These are phyloP conservation scores for Anthostomella pinea DNA, from an alignment of 2,329 filamentous ascomycete genomes.

Conservation along the genomic window DNA sequence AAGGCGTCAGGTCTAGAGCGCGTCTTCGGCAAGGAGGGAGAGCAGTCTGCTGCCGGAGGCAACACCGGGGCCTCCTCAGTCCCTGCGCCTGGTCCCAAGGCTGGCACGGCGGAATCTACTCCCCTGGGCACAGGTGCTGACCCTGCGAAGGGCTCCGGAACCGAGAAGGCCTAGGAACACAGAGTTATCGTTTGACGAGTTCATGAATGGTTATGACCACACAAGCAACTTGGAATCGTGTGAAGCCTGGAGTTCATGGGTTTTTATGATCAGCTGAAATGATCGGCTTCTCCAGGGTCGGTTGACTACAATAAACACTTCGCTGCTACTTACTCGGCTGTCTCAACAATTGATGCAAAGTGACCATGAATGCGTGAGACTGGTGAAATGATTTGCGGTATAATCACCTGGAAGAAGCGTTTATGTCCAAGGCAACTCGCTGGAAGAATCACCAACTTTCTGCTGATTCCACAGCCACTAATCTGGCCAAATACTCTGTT, in stretches of 20 bases:
- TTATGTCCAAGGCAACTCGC: no score
- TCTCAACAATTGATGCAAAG: no score
- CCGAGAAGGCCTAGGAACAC: slow-evolving; percentile 19
- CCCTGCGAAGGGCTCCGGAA: slow-evolving; percentile 24
- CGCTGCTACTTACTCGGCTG: no score
- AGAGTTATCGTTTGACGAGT: slow-evolving; percentile 3
- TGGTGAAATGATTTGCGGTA: no score
- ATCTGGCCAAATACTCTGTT: no score
- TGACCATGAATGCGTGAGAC: no score
- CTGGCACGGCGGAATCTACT: slow-evolving; percentile 25
- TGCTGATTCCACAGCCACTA: no score
- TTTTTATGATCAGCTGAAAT: background rate
- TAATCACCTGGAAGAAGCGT: no score
- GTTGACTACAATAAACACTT: no score
- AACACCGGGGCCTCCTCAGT: slow-evolving; percentile 20
- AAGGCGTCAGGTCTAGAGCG: slow-evolving; percentile 57
- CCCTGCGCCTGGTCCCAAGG: slow-evolving; percentile 23
- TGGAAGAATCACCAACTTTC: no score
- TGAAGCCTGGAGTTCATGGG: slow-evolving; percentile 10
- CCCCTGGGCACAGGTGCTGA: slow-evolving; percentile 23
- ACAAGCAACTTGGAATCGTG: slow-evolving; percentile 1
- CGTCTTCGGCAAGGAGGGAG: slow-evolving; percentile 54
- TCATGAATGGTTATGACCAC: slow-evolving; percentile 18
- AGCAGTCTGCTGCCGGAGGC: slow-evolving; percentile 25
- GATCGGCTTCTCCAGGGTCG: no score